These are phyloP conservation scores for Heliosperma pusillum DNA, from an alignment of 148 eudicot genomes.

Conservation along the genomic window DNA sequence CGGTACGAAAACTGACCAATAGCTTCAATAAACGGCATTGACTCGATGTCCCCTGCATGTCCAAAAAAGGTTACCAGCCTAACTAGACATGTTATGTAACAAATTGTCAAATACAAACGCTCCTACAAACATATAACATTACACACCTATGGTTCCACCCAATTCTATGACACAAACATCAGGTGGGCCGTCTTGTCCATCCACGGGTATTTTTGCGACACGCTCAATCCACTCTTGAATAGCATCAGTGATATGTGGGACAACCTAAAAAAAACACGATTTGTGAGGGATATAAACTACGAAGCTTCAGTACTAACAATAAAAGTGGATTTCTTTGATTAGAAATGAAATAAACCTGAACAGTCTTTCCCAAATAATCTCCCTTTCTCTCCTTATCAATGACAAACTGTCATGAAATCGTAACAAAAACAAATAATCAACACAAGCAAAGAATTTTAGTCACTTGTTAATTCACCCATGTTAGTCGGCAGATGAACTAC, in stretches of 20 bases:
- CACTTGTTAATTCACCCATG: constrained; percentile 7
- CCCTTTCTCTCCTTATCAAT: constrained; percentile 91
- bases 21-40: constrained; percentile 96
- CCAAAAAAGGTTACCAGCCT: constrained; percentile 10
- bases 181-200: constrained; percentile 89
- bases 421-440: constrained; percentile 12
- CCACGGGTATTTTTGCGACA: constrained; percentile 83
- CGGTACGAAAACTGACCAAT: constrained; percentile 90
- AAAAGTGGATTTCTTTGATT: not conserved
- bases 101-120: not conserved
- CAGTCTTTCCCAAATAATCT: constrained; percentile 91
- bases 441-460: constrained; percentile 11
- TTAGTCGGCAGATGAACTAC: constrained; percentile 17
- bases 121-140: constrained; percentile 10
- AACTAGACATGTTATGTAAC: not conserved
- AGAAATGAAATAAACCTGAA: constrained; percentile 55
- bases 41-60: constrained; percentile 84
- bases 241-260: constrained; percentile 95
- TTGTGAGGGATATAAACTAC: not conserved
- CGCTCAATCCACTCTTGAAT: constrained; percentile 97
- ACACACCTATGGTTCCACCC: constrained; percentile 93
- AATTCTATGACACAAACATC: constrained; percentile 98
- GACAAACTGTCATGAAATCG: constrained; percentile 52
- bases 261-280: constrained; percentile 52
- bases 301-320: constrained; percentile 9